phyloP scores from a whole-genome alignment of 1,284 basidiomycete species.

The Puccinia triticina region DNA sequence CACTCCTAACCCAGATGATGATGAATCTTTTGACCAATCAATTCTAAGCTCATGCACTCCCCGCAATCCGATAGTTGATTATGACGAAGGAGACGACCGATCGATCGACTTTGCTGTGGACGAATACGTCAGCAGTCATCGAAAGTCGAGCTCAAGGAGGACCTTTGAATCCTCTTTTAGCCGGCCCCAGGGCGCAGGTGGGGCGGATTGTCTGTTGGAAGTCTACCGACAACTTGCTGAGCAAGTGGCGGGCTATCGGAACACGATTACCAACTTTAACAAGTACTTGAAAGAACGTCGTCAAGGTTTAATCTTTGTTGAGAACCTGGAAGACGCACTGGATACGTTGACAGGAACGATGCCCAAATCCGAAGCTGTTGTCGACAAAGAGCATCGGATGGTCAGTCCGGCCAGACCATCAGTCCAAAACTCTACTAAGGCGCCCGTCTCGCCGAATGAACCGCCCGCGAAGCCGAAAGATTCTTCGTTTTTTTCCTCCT shows the following conservation, averaged over 20 bases:
- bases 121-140: conserved; percentile 64
- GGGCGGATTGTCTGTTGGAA: conserved; percentile 51
- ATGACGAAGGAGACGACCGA: conserved; percentile 71
- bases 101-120: conserved; percentile 75
- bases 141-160: conserved; percentile 67
- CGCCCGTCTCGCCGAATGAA: conserved; percentile 48
- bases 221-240: conserved; percentile 54
- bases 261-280: conserved; percentile 77
- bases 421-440: background rate
- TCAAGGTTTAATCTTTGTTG: conserved; percentile 84
- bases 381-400: background rate
- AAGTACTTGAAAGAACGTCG: conserved; percentile 79
- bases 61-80: conserved; percentile 53
- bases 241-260: conserved; percentile 75
- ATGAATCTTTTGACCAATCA: conserved; percentile 25
- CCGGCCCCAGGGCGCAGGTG: background rate
- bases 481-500: conserved; percentile 41
- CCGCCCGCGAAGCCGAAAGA: conserved; percentile 26
- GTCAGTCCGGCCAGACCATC: background rate
- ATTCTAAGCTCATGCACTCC: conserved; percentile 16
- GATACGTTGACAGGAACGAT: conserved; percentile 34
- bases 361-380: conserved; percentile 1
- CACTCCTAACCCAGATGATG: background rate
- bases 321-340: conserved; percentile 90
- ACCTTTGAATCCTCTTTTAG: conserved; percentile 62